Evolutionary conservation across 805 yeast species (phyloP).

Genomic region (Komagataella pastoris): DNA sequence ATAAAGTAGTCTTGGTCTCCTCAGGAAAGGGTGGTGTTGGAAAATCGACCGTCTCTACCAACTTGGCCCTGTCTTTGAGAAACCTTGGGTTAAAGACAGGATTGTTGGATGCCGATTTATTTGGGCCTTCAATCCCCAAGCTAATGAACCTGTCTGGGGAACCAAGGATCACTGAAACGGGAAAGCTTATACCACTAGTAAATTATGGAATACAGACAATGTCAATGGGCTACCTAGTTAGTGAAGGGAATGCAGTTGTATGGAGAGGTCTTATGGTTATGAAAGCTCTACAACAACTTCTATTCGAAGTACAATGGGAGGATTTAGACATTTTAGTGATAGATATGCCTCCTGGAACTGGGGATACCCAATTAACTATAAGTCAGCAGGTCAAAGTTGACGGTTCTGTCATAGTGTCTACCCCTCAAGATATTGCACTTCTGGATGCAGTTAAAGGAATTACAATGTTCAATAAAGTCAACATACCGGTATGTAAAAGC

Average conservation of each 20-base stretch:
- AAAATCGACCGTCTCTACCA: slow-evolving; percentile 61
- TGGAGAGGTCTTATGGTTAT: slow-evolving; percentile 86
- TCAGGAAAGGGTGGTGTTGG: slow-evolving; percentile 81
- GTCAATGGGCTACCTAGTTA: slow-evolving; percentile 80
- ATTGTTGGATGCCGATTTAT: slow-evolving; percentile 65
- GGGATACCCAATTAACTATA: slow-evolving; percentile 76
- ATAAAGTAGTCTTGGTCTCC: slow-evolving; percentile 48
- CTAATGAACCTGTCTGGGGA: slow-evolving; percentile 58
- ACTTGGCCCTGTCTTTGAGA: slow-evolving; percentile 51
- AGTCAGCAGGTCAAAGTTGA: slow-evolving; percentile 65
- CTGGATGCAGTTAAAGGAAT: slow-evolving; percentile 74
- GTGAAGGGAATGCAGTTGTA: slow-evolving; percentile 55
- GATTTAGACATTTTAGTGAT: slow-evolving; percentile 53
- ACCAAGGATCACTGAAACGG: slow-evolving; percentile 39
- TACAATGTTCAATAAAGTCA: slow-evolving; percentile 60
- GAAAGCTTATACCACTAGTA: slow-evolving; percentile 49
- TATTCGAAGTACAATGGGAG: slow-evolving; percentile 73
- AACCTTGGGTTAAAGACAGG: slow-evolving; percentile 46
- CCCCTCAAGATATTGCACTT: slow-evolving; percentile 79
- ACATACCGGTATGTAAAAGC: slow-evolving; percentile 31
- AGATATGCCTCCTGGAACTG: slow-evolving; percentile 90
- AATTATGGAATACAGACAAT: slow-evolving; percentile 72
- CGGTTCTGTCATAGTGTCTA: slow-evolving; percentile 74
- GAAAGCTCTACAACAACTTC: slow-evolving; percentile 75
- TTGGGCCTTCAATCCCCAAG: slow-evolving; percentile 77